Base-by-base conservation (phyloP, 148 eudicot genomes). In the Persicaria tinctoria region DNA sequence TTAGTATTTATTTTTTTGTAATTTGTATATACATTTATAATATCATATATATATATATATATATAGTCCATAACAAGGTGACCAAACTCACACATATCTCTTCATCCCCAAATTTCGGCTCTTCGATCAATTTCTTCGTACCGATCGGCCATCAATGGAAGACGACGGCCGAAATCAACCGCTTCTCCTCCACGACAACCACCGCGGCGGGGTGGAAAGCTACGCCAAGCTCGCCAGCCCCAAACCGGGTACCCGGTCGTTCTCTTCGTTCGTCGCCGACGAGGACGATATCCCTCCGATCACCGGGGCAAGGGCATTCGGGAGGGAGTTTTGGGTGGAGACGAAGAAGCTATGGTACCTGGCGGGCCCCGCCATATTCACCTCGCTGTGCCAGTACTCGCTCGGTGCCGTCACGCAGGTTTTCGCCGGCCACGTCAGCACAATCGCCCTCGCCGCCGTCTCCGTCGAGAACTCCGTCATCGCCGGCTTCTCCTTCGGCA, bases 381-480 rank as follows among this genome's bases (percentile, higher is more conserved):
- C 83, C 41, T 73, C 80, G 14, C 20, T 86, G 0, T 84, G 86
- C 72, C 89, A 84, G 32, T 88, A 84, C 75, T 79, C 87, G 0
- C 82, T 88, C 4, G 86, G 83, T 11, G 84, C 89, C n/a, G 54
- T 88, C 69, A 81, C 86, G 5, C 87, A 81, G 14, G 76, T 80
- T 44, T 76, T 86, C 46, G 79, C 87, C 62, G 91, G 91, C 20
- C 91, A 86, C 6, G 76, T 88, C 4, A 81, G 89, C 7, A 88
- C 85, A 5, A 74, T 83, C 8, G 79, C 78, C 8, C 91, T 88
- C 8, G 87, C 88, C 6, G 85, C 86, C 4, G 56, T 86, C 64
- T 86, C 86, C 5, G 75, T 88, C 2, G 84, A 81, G 68, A 84
- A 84, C 75, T 56, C 79, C 6, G 79, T 88, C 76, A 78, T 88